Conservation (phyloP, 2,329 filamentous ascomycete species). For the Cytospora mali region DNA sequence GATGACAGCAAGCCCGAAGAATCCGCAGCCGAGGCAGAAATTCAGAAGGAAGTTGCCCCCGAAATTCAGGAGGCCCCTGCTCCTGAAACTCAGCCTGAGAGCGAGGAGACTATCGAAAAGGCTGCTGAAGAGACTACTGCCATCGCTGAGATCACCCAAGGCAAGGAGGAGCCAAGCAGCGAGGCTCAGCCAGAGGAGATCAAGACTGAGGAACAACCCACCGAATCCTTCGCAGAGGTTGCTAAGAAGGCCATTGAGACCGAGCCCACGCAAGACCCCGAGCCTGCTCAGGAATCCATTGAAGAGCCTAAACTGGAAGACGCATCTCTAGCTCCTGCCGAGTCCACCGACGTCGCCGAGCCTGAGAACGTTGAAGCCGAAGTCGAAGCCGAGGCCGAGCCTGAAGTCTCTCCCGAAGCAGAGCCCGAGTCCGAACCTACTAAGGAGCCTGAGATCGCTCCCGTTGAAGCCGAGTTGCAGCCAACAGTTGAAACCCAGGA, state of each 20-base stretch:
- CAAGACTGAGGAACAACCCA: background rate
- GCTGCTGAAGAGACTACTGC: slow-evolving; percentile 16
- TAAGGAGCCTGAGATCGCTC: background rate
- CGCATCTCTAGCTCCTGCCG: background rate
- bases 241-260: background rate
- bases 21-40: background rate
- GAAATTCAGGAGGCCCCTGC: no score
- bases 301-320: background rate
- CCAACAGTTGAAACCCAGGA: background rate
- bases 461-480: background rate
- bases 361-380: background rate
- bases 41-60: no score
- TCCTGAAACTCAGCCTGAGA: background rate
- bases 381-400: background rate
- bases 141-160: slow-evolving; percentile 12
- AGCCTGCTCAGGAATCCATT: background rate
- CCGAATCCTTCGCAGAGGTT: background rate
- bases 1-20: background rate
- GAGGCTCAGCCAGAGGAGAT: slow-evolving; percentile 19
- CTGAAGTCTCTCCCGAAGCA: background rate
- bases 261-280: background rate
- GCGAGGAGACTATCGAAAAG: slow-evolving; percentile 19
- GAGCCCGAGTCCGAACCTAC: background rate
- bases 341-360: background rate
- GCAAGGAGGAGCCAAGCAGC: slow-evolving; percentile 14